These are phyloP conservation scores for Euphrasia arctica DNA, from an alignment of 305 asterid species.

Conservation along the genomic window DNA sequence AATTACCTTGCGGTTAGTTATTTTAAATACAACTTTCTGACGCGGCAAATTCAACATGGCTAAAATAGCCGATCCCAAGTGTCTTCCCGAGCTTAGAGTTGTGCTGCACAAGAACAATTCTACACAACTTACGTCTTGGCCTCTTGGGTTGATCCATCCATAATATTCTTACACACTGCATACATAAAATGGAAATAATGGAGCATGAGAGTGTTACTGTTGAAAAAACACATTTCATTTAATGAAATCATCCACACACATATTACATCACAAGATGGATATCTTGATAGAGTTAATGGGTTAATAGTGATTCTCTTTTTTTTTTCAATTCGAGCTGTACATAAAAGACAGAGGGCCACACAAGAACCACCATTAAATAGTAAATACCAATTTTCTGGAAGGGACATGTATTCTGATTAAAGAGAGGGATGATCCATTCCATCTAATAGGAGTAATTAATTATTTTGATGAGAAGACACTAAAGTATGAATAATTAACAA, in stretches of 20 bases:
- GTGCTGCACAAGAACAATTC: slow-evolving; percentile 55
- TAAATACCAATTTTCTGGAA: no score
- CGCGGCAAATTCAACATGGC: slow-evolving; percentile 92
- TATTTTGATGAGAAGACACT: no score
- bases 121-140: slow-evolving; percentile 46
- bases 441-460: neutral
- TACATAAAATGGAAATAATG: slow-evolving; percentile 1
- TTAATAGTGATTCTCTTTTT: slow-evolving; percentile 8
- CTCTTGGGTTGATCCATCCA: slow-evolving; percentile 75
- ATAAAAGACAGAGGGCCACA: slow-evolving; percentile 1
- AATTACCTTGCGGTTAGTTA: slow-evolving; percentile 84
- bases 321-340: slow-evolving; percentile 4
- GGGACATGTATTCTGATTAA: no score
- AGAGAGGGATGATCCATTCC: no score
- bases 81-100: slow-evolving; percentile 95
- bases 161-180: slow-evolving; percentile 40
- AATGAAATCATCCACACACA: neutral
- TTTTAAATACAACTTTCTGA: slow-evolving; percentile 91
- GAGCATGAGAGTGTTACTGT: neutral
- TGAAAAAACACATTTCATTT: no score
- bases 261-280: neutral
- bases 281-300: slow-evolving; percentile 1
- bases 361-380: neutral
- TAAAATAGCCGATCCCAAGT: slow-evolving; percentile 91
- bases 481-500: no score